Evolutionary conservation across 2,329 filamentous ascomycete genomes (phyloP).

Genomic region (Pseudocercospora eumusae): DNA sequence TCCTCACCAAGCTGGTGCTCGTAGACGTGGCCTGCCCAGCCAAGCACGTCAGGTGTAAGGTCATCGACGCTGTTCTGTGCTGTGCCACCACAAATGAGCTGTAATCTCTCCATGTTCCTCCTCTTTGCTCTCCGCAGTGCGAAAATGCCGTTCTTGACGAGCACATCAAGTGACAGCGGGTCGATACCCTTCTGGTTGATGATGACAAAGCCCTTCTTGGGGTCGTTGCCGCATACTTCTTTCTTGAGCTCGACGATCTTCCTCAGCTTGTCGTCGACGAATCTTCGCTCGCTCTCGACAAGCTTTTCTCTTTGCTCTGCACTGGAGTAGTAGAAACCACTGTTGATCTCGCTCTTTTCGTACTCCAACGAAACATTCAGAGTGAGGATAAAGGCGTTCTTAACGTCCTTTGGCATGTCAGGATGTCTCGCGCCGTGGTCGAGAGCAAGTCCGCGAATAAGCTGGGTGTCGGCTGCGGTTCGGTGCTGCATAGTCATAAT

Average conservation of each 20-base stretch:
- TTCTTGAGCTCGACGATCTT: conserved; percentile 99
- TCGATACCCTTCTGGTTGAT: conserved; percentile 99
- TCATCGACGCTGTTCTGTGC: conserved; percentile 98
- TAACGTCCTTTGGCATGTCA: conserved; percentile 95
- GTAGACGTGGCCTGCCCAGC: conserved; percentile 95
- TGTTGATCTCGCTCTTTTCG: conserved; percentile 99
- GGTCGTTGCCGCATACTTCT: conserved; percentile 89
- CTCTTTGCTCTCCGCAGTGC: conserved; percentile 93
- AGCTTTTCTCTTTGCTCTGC: conserved; percentile 97
- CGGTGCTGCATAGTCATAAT: conserved; percentile 99
- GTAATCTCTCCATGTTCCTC: conserved; percentile 97
- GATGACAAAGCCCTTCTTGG: conserved; percentile 93
- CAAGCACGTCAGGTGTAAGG: conserved; percentile 79
- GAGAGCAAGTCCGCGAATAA: conserved; percentile 87
- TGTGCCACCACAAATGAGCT: conserved; percentile 86
- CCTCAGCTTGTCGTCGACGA: conserved; percentile 92
- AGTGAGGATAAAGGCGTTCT: conserved; percentile 93
- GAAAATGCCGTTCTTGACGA: conserved; percentile 97
- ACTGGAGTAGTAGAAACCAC: conserved; percentile 96
- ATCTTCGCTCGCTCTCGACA: conserved; percentile 92
- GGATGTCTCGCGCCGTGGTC: conserved; percentile 96
- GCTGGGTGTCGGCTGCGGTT: conserved; percentile 89
- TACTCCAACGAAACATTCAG: conserved; percentile 97
- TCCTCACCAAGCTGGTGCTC: conserved; percentile 97
- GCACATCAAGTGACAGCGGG: conserved; percentile 88